Conservation (phyloP, 305 asterid genomes). For the Fraxinus platypoda region DNA sequence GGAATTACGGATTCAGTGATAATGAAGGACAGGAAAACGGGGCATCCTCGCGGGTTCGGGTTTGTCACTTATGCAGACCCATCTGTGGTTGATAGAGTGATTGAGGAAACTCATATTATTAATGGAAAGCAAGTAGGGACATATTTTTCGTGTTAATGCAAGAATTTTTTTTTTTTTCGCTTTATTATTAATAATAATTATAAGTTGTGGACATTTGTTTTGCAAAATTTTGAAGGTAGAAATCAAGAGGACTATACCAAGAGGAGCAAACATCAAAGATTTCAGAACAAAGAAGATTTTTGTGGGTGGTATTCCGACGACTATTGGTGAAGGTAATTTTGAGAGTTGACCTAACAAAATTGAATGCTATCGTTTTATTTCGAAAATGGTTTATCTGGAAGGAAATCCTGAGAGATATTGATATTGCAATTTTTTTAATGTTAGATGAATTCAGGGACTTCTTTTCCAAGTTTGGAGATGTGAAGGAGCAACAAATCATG, state of each 20-base stretch:
- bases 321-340: slow-evolving; percentile 43
- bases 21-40: slow-evolving; percentile 52
- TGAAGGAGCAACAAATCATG: slow-evolving; percentile 57
- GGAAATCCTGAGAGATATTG: background rate
- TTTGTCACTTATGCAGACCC: slow-evolving; percentile 53
- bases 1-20: slow-evolving; percentile 59
- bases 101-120: slow-evolving; percentile 48
- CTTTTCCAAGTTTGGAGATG: slow-evolving; percentile 48
- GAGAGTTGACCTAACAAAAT: background rate
- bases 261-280: slow-evolving; percentile 44
- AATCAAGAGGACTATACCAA: slow-evolving; percentile 58
- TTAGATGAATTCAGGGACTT: slow-evolving; percentile 52
- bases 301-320: slow-evolving; percentile 49
- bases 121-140: slow-evolving; percentile 52
- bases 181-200: background rate
- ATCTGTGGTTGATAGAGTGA: slow-evolving; percentile 48
- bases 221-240: slow-evolving; percentile 40
- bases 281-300: slow-evolving; percentile 50
- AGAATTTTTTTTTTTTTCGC: background rate
- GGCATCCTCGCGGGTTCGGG: slow-evolving; percentile 59
- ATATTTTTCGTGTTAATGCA: background rate
- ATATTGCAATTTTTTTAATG: slow-evolving; percentile 25
- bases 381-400: slow-evolving; percentile 1
- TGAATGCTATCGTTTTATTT: background rate
- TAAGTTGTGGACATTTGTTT: background rate